Evolutionary conservation across 176 grass and related monocot species (phyloP), one percentile per base, ranked within the genome.

Genomic region (Triticum monococcum): DNA sequence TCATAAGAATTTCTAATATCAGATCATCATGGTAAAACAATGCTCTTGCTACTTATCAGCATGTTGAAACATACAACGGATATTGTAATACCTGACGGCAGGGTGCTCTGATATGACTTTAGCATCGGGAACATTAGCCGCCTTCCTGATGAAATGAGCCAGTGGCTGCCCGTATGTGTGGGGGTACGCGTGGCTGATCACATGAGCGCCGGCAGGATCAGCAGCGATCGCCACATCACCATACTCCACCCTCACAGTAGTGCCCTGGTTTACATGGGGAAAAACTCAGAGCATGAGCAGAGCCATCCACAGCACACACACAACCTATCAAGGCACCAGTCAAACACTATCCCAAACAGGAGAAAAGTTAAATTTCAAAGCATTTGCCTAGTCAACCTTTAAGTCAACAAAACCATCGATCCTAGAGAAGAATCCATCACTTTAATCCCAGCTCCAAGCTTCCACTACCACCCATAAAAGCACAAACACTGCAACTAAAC

Each of bases 231-330:
- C 95, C 9, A 83, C 78, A 80, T 93, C 97, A 16, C 97, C 97
- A 36, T 92, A 96, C 72, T 96, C 97, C 77, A 99, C 94, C 86
- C 94, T 94, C 46, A 99, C 94, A 46, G 97, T 93, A 65, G 97
- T 99, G 45, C 97, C 97, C 97, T 99, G 83, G 8, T 85, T 88
- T 40, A 86, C 45, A 86, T 64, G 25, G 11, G 79, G 37, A 10
- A 33, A 8, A 77, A 57, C 36, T 59, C 43, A 80, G 22, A 31
- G 63, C 18, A 26, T 77, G 63, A 77, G 26, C 36, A 40, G 67
- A 54, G 66, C 30, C 11, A 66, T 56, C 20, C 18, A 76, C 10
- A 41, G 31, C 28, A 36, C 4, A 14, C 43, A 79, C 48, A 17
- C 14, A 50, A 18, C 0, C 50, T 54, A 54, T 54, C 16, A 0